These are phyloP conservation scores for Apiospora sp. DNA, from an alignment of 2,329 filamentous ascomycete species.

Conservation along the genomic window DNA sequence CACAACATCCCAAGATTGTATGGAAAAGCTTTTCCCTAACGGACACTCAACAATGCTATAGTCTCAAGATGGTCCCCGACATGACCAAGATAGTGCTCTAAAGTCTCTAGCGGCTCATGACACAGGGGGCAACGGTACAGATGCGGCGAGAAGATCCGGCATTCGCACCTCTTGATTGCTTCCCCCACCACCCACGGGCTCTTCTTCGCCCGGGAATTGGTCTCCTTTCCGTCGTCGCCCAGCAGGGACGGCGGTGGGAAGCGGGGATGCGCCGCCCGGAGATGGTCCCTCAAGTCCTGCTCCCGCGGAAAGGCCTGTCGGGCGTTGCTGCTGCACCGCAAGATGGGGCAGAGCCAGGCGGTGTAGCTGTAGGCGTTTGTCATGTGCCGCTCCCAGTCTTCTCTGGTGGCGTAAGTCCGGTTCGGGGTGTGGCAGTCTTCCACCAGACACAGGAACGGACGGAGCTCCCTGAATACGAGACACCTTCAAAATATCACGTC, in stretches of 20 bases:
- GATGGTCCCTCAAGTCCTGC: background rate
- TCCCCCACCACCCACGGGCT: background rate
- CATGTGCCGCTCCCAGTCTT: conserved; percentile 21
- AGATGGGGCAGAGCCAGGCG: background rate
- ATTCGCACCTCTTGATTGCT: background rate
- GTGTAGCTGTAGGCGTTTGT: background rate
- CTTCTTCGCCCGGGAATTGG: background rate
- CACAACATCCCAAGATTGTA: no score
- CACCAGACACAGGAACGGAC: background rate
- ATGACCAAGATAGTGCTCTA: background rate
- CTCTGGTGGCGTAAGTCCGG: background rate
- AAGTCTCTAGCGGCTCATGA: background rate
- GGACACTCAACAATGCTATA: background rate
- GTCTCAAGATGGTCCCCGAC: background rate
- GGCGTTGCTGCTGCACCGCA: background rate
- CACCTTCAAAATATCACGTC: background rate
- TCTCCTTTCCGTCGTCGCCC: no score
- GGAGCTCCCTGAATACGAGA: background rate
- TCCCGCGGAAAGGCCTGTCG: background rate
- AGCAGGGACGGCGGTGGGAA: no score
- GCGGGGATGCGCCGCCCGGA: background rate
- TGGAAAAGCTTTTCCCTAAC: no score
- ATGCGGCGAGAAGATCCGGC: background rate
- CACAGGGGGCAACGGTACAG: background rate
- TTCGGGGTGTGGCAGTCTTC: background rate